Evolutionary conservation across 1,139 yeast genomes (phyloP), one percentile per base, ranked within the genome.

Genomic region (Meyerozyma carpophila): DNA sequence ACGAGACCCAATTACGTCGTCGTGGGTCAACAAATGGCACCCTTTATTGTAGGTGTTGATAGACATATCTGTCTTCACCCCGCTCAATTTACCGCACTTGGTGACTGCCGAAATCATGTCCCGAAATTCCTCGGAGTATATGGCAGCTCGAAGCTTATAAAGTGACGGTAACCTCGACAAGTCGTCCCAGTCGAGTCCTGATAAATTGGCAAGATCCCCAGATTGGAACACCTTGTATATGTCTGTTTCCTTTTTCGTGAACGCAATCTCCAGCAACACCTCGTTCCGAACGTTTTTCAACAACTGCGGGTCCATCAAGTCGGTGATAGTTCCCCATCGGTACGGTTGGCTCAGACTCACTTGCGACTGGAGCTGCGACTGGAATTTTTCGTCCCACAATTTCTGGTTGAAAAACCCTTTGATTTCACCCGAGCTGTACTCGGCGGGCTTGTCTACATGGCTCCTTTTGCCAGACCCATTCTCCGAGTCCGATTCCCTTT

Each of bases 1-100:
- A 59, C 99, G 73, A 3, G 96, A 83, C 1, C 98, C 98, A 62
- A 94, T 93, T 27, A 94, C 98, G 63, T 94, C 98, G 64, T 94
- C 98, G 60, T 94, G 99, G 11, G 96, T 89, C 47, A 94, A 71
- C 50, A 94, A 69, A 65, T 94, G 99, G 58, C 98, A 93, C 2
- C 97, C 95, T 57, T 87, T 86, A 43, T 86, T 84, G 65, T 94
- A 94, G 2, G 95, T 83, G 59, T 93, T 93, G 54, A 93, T 79
- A 48, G 95, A 84, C 83, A 94, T 83, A 61, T 94, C 99, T 32
- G 95, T 91, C 61, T 89, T 89, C 29, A 75, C 58, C 7, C 97
- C 98, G 52, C 96, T 86, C 43, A 94, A 68, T 51, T 89, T 86
- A 0, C 98, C 98, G 50, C 95, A 81, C 5, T 89, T 90, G 0